Percentiles rank a stretch among this genome's conserved stretches.
Evolutionary conservation across 306 rosid species (phyloP).

Genomic region (Luffa aegyptiaca): DNA sequence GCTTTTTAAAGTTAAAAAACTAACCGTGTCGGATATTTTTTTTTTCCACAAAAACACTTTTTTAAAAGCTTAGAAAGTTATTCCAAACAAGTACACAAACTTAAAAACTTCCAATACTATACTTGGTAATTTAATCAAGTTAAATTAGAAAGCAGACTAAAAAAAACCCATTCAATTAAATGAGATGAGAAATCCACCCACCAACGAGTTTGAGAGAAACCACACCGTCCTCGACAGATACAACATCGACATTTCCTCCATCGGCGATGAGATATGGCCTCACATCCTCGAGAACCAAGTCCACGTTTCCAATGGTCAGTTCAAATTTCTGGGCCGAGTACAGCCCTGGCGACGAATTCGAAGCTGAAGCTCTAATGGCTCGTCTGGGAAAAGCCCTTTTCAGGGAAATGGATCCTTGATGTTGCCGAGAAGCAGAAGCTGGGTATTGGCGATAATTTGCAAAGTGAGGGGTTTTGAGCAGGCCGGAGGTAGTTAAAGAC

Average conservation of each 20-base stretch:
- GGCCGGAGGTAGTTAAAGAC: conserved; percentile 20
- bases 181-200: conserved; percentile 2
- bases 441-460: conserved; percentile 13
- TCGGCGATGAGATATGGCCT: conserved; percentile 89
- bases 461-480: conserved; percentile 18
- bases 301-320: conserved; percentile 61
- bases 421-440: not conserved
- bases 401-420: not conserved
- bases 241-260: conserved; percentile 93
- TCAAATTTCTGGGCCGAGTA: conserved; percentile 75
- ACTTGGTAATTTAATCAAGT: no score
- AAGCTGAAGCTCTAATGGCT: conserved; percentile 27
- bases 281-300: conserved; percentile 79
- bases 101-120: no score
- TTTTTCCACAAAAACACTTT: no score
- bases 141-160: not conserved
- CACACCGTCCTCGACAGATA: conserved; percentile 70
- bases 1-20: no score
- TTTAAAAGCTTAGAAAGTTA: no score
- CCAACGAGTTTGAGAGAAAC: conserved; percentile 78
- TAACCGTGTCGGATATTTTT: no score
- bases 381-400: conserved; percentile 10
- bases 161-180: not conserved
- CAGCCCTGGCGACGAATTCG: conserved; percentile 56
- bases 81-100: no score